Base-by-base conservation (phyloP, 2,329 filamentous ascomycete species). In the Neoscytalidium dimidiatum region DNA sequence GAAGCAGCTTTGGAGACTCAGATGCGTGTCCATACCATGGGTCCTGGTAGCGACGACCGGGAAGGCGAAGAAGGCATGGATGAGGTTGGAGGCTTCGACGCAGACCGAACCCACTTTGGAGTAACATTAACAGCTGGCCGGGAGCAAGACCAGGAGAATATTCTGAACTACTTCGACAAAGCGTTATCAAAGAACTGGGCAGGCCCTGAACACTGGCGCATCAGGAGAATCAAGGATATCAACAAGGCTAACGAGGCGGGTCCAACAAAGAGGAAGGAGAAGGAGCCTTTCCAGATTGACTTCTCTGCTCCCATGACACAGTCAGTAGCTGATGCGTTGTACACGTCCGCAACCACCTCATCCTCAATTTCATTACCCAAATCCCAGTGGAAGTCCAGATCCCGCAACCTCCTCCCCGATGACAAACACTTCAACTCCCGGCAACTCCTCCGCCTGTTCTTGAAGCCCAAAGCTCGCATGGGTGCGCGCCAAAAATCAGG, bases 341-440 rank as follows among this genome's bases (percentile, higher is more conserved):
- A 94, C 77, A 95, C 90, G 0, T 88, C 90, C 66, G 92, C 94
- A 6, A 85, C 89, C 19, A 92, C 89, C 61, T 96, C 93, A 74
- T 86, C 91, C 3, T 85, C 88, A 43, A 96, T 98, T 70, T 92
- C 88, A 52, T 77, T 99, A 69, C 91, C 94, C 19, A 97, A 96
- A 81, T 92, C 94, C 69, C 93, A 98, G 77, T 96, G 94, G 92
- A 95, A 92, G 77, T 95, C 92, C 43, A 97, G 96, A 78, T 93
- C 91, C 1, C 87, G 92, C 56, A 97, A 99, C 74, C 85, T 99
- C 3, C 87, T 99, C 4, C 94, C 96, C 2, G 95, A 99, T 73
- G 95, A 99, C 80, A 97, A 97, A 78, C 94, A 98, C 76, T 98
- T 99, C 82, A 97, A 94, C 80, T 98, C 94, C 8, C 91, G 91